phyloP scores from a whole-genome alignment of 2,329 filamentous ascomycete species.

The Sporothrix pallida region DNA sequence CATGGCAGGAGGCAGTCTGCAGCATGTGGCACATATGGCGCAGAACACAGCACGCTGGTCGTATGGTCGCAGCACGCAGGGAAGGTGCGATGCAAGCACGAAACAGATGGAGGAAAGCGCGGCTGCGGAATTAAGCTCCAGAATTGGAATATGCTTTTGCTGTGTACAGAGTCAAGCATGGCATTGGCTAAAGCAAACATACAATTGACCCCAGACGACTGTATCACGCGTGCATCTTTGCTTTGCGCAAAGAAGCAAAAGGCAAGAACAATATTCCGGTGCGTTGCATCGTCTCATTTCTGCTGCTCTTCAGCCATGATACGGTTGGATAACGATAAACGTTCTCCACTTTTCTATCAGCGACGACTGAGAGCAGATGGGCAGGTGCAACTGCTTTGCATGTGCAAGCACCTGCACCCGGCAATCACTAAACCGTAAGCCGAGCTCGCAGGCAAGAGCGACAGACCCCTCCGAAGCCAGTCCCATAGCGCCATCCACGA shows the following conservation, averaged over 20 bases:
- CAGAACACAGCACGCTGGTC: constrained; percentile 2
- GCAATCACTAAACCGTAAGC: constrained; percentile 32
- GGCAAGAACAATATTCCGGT: constrained; percentile 17
- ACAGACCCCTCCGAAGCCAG: constrained; percentile 27
- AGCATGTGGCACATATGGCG: background rate
- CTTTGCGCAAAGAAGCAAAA: background rate
- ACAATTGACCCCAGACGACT: background rate
- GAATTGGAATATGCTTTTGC: background rate
- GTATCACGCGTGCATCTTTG: background rate
- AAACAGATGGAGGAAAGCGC: background rate
- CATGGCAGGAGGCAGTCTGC: background rate
- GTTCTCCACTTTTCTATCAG: background rate
- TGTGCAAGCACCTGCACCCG: constrained; percentile 27
- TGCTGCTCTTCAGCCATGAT: background rate
- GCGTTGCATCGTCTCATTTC: background rate
- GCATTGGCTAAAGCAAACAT: background rate
- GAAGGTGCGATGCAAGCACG: background rate
- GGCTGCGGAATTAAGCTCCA: background rate
- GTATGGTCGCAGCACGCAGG: background rate
- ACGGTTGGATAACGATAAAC: constrained; percentile 8
- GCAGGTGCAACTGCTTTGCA: constrained; percentile 9
- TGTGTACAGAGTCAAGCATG: background rate
- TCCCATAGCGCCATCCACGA: constrained; percentile 19
- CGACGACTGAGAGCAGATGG: background rate
- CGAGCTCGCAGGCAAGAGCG: constrained; percentile 27